Percentiles rank a stretch among this genome's conserved stretches.
Conservation (phyloP, 208 protist genomes). For the Acanthamoeba pearcei region DNA sequence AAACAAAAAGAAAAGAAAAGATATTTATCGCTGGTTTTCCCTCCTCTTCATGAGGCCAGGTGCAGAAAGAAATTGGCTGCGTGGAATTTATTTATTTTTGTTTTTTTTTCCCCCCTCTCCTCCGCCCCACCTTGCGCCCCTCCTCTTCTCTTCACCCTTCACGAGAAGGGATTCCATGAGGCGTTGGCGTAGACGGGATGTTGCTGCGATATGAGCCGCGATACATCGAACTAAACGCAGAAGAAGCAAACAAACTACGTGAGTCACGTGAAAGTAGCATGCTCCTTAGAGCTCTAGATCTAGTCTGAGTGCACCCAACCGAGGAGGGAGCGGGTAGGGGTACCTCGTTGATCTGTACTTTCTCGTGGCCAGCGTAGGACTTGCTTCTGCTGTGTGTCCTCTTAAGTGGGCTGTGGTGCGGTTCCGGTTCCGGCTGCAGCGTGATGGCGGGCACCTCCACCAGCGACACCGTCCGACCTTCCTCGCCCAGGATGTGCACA, state of each 20-base stretch:
- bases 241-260: background rate
- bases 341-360: slow-evolving; percentile 21
- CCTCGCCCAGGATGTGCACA: background rate
- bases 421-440: background rate
- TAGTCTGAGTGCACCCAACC: too few relatives aligned
- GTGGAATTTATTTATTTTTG: too few relatives aligned
- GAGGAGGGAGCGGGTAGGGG: background rate
- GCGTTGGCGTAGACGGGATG: background rate
- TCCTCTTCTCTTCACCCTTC: too few relatives aligned
- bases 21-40: too few relatives aligned
- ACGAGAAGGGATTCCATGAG: slow-evolving; percentile 58
- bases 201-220: slow-evolving; percentile 1
- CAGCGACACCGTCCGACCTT: background rate
- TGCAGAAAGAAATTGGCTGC: too few relatives aligned
- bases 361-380: slow-evolving; percentile 53
- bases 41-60: too few relatives aligned
- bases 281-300: background rate
- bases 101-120: too few relatives aligned
- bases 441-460: background rate
- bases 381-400: slow-evolving; percentile 58
- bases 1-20: too few relatives aligned
- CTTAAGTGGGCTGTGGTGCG: background rate
- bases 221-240: slow-evolving; percentile 8
- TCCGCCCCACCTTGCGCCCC: too few relatives aligned
- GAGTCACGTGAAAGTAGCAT: background rate